phyloP scores from a whole-genome alignment of 176 grass and related monocot genomes.

The Carex pumila region DNA sequence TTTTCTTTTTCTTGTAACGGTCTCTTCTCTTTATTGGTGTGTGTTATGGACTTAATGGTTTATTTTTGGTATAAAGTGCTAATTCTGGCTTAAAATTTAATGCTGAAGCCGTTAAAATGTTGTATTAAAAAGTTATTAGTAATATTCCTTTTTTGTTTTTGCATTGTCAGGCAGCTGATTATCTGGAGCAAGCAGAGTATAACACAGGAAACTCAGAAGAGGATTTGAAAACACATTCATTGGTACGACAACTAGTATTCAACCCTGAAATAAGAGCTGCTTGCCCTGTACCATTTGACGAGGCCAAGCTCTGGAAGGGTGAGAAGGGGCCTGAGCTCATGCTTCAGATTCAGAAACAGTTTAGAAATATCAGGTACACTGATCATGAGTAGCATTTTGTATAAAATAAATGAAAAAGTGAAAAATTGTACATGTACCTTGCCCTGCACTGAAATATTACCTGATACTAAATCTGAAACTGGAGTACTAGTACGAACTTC shows the following conservation, averaged over 20 bases:
- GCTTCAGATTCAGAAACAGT: constrained; percentile 82
- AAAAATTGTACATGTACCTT: neutral
- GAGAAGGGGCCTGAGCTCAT: constrained; percentile 85
- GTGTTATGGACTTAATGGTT: neutral
- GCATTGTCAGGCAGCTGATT: constrained; percentile 63
- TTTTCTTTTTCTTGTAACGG: neutral
- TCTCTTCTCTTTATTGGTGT: neutral
- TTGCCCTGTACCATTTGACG: constrained; percentile 77
- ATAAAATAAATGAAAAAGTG: neutral
- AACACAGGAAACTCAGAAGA: constrained; percentile 76
- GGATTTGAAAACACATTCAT: constrained; percentile 80
- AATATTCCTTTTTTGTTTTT: neutral
- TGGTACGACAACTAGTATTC: constrained; percentile 68
- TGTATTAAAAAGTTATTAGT: neutral
- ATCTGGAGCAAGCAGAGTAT: constrained; percentile 92
- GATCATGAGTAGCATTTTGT: neutral
- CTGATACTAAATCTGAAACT: neutral
- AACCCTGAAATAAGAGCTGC: constrained; percentile 63
- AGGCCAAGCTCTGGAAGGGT: constrained; percentile 92
- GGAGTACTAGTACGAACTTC: neutral
- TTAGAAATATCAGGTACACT: constrained; percentile 82
- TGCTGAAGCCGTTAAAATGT: neutral
- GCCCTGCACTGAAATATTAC: neutral
- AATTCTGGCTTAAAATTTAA: neutral
- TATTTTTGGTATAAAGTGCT: neutral